Base-by-base conservation (phyloP, 768 basidiomycete genomes). In the Serendipita sp. region DNA sequence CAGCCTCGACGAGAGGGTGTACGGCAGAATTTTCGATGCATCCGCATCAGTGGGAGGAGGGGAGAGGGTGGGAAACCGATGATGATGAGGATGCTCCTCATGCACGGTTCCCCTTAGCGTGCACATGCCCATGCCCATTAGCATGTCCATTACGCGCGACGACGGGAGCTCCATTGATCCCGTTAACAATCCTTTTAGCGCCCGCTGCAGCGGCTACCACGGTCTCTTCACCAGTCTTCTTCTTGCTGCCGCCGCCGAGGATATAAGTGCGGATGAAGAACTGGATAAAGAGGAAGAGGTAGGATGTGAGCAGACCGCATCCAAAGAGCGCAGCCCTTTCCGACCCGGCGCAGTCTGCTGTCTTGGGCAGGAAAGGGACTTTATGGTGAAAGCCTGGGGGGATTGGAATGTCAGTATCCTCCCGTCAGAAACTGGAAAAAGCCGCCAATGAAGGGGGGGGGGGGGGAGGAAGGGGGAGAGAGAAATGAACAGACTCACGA, bases 221-320 rank as follows among this genome's bases (percentile, higher is more conserved):
- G 22, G 41, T 38, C 38, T 17, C n/a, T 7, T 26, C 16, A 20
- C 42, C 45, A 31, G 66, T 63, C 31, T 61, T 26, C 41, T 30
- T 48, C 17, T 60, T 63, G n/a, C 44, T 41, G 30, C 41, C 48
- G 61, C 44, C 45, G 30, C 41, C 48, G 61, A 62, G 63, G 76
- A 83, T 83, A 77, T 90, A 89, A 30, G 88, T 89, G 72, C 85
- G 82, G 69, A 90, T 79, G 75, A 92, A 92, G 75, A 92, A 92
- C 73, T 91, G 90, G 79, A 98, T 90, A 79, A 99, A 98, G 64
- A 99, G 82, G 68, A 84, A 81, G 61, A 99, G 83, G 75, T 97
- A 98, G 69, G 82, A 86, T 28, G 90, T 88, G 67, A 99, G 79
- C 51, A 99, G 80, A 24, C 73, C 82, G 71, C 93, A 96, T 53